Percentiles rank a stretch among this genome's conserved stretches.
These are phyloP conservation scores for Dryas drummondii DNA, from an alignment of 306 rosid species.

Conservation along the genomic window DNA sequence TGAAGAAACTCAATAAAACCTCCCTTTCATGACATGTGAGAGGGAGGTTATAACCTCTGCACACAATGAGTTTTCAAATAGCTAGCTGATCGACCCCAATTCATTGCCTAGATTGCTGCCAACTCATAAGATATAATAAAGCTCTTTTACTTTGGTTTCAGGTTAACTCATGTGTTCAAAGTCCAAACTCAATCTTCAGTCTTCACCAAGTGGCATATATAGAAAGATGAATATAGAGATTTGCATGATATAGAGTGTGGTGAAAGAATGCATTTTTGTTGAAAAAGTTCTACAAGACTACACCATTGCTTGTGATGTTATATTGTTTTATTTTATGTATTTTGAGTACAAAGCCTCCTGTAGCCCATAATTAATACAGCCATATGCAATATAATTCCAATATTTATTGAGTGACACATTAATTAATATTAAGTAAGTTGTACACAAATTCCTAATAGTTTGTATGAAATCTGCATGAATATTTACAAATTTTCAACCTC, in stretches of 20 bases:
- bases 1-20: too few relatives aligned
- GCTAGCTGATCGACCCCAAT: background rate
- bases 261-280: background rate
- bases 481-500: too few relatives aligned
- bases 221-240: background rate
- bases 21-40: too few relatives aligned
- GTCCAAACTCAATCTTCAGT: background rate
- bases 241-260: background rate
- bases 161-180: background rate
- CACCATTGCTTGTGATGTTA: too few relatives aligned
- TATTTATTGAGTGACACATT: background rate
- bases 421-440: too few relatives aligned
- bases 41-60: too few relatives aligned
- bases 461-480: too few relatives aligned
- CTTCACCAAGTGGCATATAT: background rate
- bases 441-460: too few relatives aligned
- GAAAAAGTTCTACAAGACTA: background rate
- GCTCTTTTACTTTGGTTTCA: background rate
- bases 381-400: background rate
- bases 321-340: background rate
- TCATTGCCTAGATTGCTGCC: background rate
- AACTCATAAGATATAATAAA: background rate
- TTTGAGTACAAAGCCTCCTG: background rate
- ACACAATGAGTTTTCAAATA: too few relatives aligned
- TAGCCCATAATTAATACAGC: background rate